phyloP scores from a whole-genome alignment of 768 basidiomycete species.

The Leccinum rimulosum region DNA sequence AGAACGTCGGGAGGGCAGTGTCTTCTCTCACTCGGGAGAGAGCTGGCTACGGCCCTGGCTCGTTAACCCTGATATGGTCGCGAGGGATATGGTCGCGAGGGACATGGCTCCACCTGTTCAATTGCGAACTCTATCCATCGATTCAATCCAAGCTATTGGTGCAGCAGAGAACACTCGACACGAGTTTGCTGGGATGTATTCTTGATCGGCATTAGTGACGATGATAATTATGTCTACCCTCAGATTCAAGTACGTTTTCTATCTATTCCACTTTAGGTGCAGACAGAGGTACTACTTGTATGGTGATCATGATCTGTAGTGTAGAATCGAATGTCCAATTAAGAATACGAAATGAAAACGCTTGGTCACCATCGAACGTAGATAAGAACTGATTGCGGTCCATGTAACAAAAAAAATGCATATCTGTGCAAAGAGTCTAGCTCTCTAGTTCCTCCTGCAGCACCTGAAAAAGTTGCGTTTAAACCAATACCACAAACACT shows the following conservation, averaged over 20 bases:
- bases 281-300: slow-evolving; percentile 24
- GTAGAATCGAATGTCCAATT: slow-evolving; percentile 26
- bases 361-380: slow-evolving; percentile 31
- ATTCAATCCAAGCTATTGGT: slow-evolving; percentile 14
- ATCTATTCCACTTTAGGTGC: slow-evolving; percentile 23
- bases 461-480: slow-evolving; percentile 79
- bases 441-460: slow-evolving; percentile 66
- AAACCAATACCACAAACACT: slow-evolving; percentile 85
- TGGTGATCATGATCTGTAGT: slow-evolving; percentile 17
- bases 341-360: slow-evolving; percentile 14
- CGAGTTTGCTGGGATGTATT: slow-evolving; percentile 58
- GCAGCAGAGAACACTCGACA: slow-evolving; percentile 24
- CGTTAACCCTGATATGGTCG: slow-evolving; percentile 18
- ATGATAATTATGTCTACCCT: slow-evolving; percentile 15
- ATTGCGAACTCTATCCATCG: slow-evolving; percentile 20
- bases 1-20: slow-evolving; percentile 13
- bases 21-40: slow-evolving; percentile 3
- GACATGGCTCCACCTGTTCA: slow-evolving; percentile 8
- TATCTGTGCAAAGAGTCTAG: slow-evolving; percentile 8
- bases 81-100: slow-evolving; percentile 18
- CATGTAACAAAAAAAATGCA: slow-evolving; percentile 19
- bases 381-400: slow-evolving; percentile 30
- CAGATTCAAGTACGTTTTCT: slow-evolving; percentile 19
- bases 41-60: slow-evolving; percentile 26
- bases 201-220: slow-evolving; percentile 30